phyloP scores from a whole-genome alignment of 2,329 filamentous ascomycete genomes.

The Passalora sequoiae region DNA sequence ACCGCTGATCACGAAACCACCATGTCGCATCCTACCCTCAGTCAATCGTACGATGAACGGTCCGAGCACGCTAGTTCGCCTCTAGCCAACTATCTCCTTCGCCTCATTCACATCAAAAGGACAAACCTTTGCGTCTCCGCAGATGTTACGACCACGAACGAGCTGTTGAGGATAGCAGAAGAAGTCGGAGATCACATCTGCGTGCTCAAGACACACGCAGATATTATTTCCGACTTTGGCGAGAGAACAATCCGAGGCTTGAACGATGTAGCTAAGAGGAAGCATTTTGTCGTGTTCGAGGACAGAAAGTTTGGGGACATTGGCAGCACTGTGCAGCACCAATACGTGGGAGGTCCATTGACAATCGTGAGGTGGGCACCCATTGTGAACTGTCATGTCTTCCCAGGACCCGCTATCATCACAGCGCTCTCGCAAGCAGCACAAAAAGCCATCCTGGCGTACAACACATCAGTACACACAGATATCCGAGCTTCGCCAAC shows the following conservation, averaged over 20 bases:
- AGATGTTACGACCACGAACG: conserved; percentile 52
- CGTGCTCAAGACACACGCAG: conserved; percentile 57
- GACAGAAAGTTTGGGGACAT: conserved; percentile 54
- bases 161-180: conserved; percentile 53
- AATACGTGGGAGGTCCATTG: conserved; percentile 49
- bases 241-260: conserved; percentile 49
- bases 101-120: conserved; percentile 46
- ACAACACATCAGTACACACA: conserved; percentile 49
- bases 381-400: conserved; percentile 50
- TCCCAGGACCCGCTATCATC: conserved; percentile 50
- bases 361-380: conserved; percentile 45
- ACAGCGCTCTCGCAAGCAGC: conserved; percentile 48
- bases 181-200: conserved; percentile 58
- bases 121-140: conserved; percentile 53
- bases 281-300: conserved; percentile 51
- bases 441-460: conserved; percentile 42
- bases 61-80: conserved; percentile 41
- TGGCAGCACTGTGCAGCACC: conserved; percentile 52
- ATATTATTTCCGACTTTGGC: conserved; percentile 58
- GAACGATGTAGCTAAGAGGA: conserved; percentile 45
- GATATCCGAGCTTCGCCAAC: conserved; percentile 44
- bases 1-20: neutral
- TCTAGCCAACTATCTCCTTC: conserved; percentile 46
- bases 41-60: conserved; percentile 43
- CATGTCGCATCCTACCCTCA: conserved; percentile 38